Evolutionary conservation across 148 eudicot species (phyloP), one percentile per base, ranked within the genome.

Genomic region (Vaccinium vitisidaea): DNA sequence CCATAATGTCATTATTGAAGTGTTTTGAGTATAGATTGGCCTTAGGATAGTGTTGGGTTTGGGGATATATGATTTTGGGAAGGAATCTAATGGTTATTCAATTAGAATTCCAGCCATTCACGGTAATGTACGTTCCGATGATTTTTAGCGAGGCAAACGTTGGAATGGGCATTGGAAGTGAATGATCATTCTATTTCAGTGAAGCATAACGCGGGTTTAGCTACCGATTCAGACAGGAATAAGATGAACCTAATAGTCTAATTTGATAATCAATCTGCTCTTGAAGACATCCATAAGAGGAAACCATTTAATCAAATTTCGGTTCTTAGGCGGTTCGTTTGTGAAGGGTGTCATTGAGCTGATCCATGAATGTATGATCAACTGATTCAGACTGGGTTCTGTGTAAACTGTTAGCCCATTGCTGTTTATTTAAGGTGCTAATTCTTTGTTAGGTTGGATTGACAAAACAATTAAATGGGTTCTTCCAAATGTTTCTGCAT

Each of bases 351-450:
- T 43, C 18, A 32, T 56, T 79, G 43, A 18, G 23, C 77, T 74
- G 77, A 74, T 74, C 48, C 27, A 56, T 16, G 16, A 16, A n/a
- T 77, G 12, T 15, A 50, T 77, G 36, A 19, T 77, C 25, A 39
- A 48, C 56, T 50, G 80, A 50, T 77, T 23, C 9, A n/a, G 27
- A 84, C 70, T 25, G 25, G 81, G 77, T 77, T 46, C n/a, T 21
- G 12, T 49, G 76, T 16, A 1, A 14, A 21, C 32, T 8, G 13
- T 53, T 53, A 7, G 18, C 53, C 21, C 75, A 58, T 59, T 83
- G 80, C 19, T 75, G 54, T 7, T 83, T 75, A 75, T 83, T 23
- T 11, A 75, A 61, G 65, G 63, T 58, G 75, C 30, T 23, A 59
- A 49, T 56, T 77, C 80, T 50, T 6, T 75, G 53, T 32, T 75